phyloP scores from a whole-genome alignment of 1,284 basidiomycete species.

The Marasmius sp. region DNA sequence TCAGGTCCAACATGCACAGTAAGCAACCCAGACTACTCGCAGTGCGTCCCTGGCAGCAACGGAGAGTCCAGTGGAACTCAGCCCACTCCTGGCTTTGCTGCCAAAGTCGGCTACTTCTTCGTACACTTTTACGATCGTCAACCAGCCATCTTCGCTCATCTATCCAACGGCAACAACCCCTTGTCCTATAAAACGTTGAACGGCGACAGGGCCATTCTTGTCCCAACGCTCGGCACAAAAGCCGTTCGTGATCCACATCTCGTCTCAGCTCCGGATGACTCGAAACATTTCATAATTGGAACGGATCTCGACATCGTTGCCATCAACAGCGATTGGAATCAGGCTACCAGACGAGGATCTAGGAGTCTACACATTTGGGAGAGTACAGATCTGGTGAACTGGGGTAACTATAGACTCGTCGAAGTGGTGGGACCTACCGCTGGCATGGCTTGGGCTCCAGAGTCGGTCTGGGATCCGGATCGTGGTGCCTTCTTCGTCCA shows the following conservation, averaged over 20 bases:
- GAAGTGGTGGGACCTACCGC: slow-evolving; percentile 9
- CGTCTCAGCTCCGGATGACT: slow-evolving; percentile 11
- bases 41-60: slow-evolving; percentile 47
- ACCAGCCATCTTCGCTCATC: slow-evolving; percentile 10
- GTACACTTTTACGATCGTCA: slow-evolving; percentile 10
- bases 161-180: slow-evolving; percentile 14
- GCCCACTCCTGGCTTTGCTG: slow-evolving; percentile 13
- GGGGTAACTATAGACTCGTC: slow-evolving; percentile 10
- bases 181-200: slow-evolving; percentile 11
- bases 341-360: slow-evolving; percentile 4
- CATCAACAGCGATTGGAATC: slow-evolving; percentile 9
- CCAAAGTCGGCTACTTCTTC: background rate
- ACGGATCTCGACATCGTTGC: slow-evolving; percentile 14
- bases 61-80: slow-evolving; percentile 20
- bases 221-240: slow-evolving; percentile 11
- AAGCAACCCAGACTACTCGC: slow-evolving; percentile 47
- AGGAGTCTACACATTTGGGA: slow-evolving; percentile 15
- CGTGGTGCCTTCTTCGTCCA: slow-evolving; percentile 5
- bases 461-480: slow-evolving; percentile 10
- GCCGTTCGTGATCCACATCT: slow-evolving; percentile 14
- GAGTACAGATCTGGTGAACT: slow-evolving; percentile 14
- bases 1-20: slow-evolving; percentile 47
- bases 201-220: slow-evolving; percentile 13
- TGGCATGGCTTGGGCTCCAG: slow-evolving; percentile 15
- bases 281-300: slow-evolving; percentile 15